Evolutionary conservation across 2,329 filamentous ascomycete species (phyloP), one percentile per base, ranked within the genome.

Genomic region (Cercospora zeae-maydis): DNA sequence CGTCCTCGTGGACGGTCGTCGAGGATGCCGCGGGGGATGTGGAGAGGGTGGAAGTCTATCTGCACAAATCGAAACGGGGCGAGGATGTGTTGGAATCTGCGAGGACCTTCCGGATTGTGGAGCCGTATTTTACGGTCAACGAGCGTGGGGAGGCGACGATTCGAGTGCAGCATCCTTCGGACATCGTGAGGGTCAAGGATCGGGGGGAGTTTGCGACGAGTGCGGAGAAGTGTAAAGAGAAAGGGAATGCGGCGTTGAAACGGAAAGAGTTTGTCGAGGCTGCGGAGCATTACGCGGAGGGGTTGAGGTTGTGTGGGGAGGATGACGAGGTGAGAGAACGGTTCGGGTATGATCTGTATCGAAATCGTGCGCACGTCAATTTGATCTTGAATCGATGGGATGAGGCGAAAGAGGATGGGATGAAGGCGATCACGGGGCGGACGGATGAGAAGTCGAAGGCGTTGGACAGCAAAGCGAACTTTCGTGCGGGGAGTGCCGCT

Each of bases 61-160:
- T 79, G 19, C 77, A 78, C 42, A 77, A 74, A 53, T 64, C 53
- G 8, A 63, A 54, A 13, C 61, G 62, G 34, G 73, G 74, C 0
- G 47, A 69, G 24, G 76, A 79, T 7, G 49, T 75, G 1, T 61
- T 79, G 5, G 75, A 78, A 11, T 66, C 59, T 1, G 64, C 58
- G 19, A 55, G 59, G 31, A 34, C 63, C 1, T 70, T 73, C 52
- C 55, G 59, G 33, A 69, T 74, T 61, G 72, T 73, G 65, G 73
- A 74, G 61, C 72, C 72, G 8, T 73, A 69, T 54, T 73, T 72
- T 52, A 73, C 70, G 1, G 49, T 73, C 37, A 70, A 62, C 39
- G 69, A 72, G n/a, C 55, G 70, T 8, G 69, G 67, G 11, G 71
- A 72, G 31, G 51, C 70, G 16, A 70, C 67, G 3, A 63, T 73